phyloP scores from a whole-genome alignment of 495 filamentous ascomycete species.

The Trichoderma orchidacearum region DNA sequence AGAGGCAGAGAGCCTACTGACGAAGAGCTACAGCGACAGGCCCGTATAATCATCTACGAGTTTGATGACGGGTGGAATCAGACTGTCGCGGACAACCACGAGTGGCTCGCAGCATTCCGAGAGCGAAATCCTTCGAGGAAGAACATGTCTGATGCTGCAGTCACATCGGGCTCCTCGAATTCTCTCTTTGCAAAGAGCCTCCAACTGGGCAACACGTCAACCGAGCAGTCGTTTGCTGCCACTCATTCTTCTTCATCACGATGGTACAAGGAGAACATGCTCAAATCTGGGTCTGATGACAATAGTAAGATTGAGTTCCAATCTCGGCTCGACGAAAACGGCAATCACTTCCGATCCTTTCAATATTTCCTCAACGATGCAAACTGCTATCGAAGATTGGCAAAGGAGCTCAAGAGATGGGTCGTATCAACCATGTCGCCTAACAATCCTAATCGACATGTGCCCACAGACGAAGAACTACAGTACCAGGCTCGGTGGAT shows the following conservation, averaged over 20 bases:
- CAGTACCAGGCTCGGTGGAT: slow-evolving; percentile 43
- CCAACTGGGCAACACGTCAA: neutral
- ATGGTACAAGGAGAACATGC: no score
- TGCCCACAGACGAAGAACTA: slow-evolving; percentile 39
- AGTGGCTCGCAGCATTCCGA: slow-evolving; percentile 40
- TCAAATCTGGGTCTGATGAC: no score
- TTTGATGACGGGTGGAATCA: slow-evolving; percentile 59
- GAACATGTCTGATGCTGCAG: neutral
- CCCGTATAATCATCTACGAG: slow-evolving; percentile 50
- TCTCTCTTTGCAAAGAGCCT: neutral
- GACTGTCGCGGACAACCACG: slow-evolving; percentile 51
- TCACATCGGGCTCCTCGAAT: slow-evolving; percentile 4
- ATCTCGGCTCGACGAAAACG: neutral
- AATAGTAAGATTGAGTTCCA: neutral
- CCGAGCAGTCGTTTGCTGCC: neutral
- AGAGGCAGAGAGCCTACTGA: slow-evolving; percentile 44
- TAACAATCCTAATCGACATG: slow-evolving; percentile 38
- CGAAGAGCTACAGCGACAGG: slow-evolving; percentile 46
- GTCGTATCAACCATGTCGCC: slow-evolving; percentile 31
- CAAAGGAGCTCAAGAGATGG: slow-evolving; percentile 32
- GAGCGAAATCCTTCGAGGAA: slow-evolving; percentile 13
- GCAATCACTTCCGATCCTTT: slow-evolving; percentile 11
- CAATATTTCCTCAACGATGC: slow-evolving; percentile 34
- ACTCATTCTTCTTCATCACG: no score
- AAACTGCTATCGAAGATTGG: slow-evolving; percentile 39